Evolutionary conservation across 345 rosid genomes (phyloP).

Genomic region (Dipteronia sinensis): DNA sequence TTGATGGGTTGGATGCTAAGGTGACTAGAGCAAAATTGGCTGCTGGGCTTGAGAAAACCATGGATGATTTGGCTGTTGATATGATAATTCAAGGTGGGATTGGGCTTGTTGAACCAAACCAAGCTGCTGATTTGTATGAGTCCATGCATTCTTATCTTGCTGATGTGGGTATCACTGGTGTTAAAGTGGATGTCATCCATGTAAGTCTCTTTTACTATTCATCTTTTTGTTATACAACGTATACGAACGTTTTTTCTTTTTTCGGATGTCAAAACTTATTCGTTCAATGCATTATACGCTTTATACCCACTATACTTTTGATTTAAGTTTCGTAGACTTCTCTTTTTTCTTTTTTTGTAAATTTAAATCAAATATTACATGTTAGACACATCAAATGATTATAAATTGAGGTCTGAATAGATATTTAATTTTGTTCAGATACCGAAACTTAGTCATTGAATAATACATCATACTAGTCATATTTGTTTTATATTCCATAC

Average conservation of each 20-base stretch:
- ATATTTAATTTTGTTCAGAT: too few species aligned
- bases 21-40: slow-evolving; percentile 16
- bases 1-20: slow-evolving; percentile 15
- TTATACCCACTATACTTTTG: background rate
- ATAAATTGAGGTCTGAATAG: too few species aligned
- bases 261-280: too few species aligned
- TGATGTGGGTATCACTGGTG: slow-evolving; percentile 29
- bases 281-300: background rate
- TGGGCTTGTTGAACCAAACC: slow-evolving; percentile 33
- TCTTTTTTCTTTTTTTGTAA: too few species aligned
- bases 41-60: slow-evolving; percentile 9
- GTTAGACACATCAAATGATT: too few species aligned
- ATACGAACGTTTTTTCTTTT: background rate
- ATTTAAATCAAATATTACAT: too few species aligned
- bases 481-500: too few species aligned
- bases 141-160: slow-evolving; percentile 32
- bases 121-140: slow-evolving; percentile 30
- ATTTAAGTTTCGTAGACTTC: background rate
- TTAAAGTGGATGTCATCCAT: slow-evolving; percentile 35
- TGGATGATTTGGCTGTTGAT: slow-evolving; percentile 16
- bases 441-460: too few species aligned
- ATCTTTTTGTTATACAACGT: background rate
- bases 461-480: too few species aligned
- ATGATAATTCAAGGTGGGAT: slow-evolving; percentile 24
- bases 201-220: background rate